These are phyloP conservation scores for Sphagnum tenellum DNA, from an alignment of 225 moss, liverwort and hornwort species.

Conservation along the genomic window DNA sequence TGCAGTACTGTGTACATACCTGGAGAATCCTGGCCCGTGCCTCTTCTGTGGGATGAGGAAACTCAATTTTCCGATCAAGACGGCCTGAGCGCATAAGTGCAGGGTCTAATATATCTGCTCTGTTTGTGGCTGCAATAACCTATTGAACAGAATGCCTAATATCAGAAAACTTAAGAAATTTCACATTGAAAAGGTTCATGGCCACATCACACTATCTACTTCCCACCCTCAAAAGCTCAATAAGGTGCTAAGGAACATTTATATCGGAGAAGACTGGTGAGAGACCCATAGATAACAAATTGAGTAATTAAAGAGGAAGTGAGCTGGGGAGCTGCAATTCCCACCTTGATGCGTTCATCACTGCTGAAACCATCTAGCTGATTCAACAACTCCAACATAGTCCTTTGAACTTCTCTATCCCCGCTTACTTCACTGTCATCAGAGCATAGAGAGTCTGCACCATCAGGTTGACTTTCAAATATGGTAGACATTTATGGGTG, in stretches of 20 bases:
- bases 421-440: slow-evolving; percentile 45
- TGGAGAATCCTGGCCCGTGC: slow-evolving; percentile 44
- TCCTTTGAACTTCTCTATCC: slow-evolving; percentile 49
- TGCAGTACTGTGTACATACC: slow-evolving; percentile 5
- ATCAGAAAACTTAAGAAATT: no score
- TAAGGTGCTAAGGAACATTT: no score
- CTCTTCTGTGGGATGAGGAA: slow-evolving; percentile 46
- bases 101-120: slow-evolving; percentile 48
- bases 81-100: slow-evolving; percentile 49
- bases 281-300: neutral
- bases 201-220: no score
- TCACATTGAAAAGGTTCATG: no score
- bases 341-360: slow-evolving; percentile 45
- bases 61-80: slow-evolving; percentile 53
- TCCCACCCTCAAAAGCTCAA: no score
- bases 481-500: neutral
- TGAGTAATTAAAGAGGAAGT: no score
- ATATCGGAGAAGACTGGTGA: no score
- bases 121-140: slow-evolving; percentile 52
- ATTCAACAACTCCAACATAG: slow-evolving; percentile 56
- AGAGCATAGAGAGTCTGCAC: neutral
- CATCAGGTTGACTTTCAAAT: neutral
- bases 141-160: neutral
- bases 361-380: slow-evolving; percentile 53
- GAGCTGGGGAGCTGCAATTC: no score